These are phyloP conservation scores for Vanrija humicola DNA, from an alignment of 1,284 basidiomycete species.

Conservation along the genomic window DNA sequence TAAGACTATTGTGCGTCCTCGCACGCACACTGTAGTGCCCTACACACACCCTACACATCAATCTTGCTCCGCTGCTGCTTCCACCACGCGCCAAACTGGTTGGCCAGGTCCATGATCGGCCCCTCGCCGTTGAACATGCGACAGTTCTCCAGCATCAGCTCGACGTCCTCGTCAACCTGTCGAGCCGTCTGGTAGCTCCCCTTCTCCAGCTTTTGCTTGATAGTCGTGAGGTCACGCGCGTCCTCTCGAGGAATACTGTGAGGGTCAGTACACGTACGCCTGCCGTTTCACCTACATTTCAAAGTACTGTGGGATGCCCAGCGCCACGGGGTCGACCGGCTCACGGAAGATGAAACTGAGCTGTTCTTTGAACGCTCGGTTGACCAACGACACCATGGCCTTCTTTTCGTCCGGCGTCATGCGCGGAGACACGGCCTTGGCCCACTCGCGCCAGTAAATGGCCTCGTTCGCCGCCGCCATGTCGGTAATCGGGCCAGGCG, in stretches of 20 bases:
- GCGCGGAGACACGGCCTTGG: slow-evolving; percentile 67
- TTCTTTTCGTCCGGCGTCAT: slow-evolving; percentile 78
- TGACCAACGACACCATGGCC: slow-evolving; percentile 67
- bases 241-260: slow-evolving; percentile 54
- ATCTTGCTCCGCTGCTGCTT: slow-evolving; percentile 34
- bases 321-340: slow-evolving; percentile 53
- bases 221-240: slow-evolving; percentile 79
- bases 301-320: slow-evolving; percentile 43
- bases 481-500: slow-evolving; percentile 61
- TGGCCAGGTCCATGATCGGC: slow-evolving; percentile 31
- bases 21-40: background rate
- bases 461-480: slow-evolving; percentile 69
- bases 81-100: slow-evolving; percentile 40
- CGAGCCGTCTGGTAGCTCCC: slow-evolving; percentile 26
- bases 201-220: slow-evolving; percentile 71
- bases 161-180: slow-evolving; percentile 44
- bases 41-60: slow-evolving; percentile 17
- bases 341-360: slow-evolving; percentile 76
- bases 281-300: slow-evolving; percentile 30
- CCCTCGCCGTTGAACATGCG: slow-evolving; percentile 44
- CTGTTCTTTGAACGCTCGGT: slow-evolving; percentile 65
- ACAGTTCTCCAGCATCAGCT: slow-evolving; percentile 46
- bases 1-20: no score
- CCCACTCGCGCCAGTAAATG: slow-evolving; percentile 81
- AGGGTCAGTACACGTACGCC: slow-evolving; percentile 56